Evolutionary conservation across 345 rosid species (phyloP).

Genomic region (Euphorbia peplus): DNA sequence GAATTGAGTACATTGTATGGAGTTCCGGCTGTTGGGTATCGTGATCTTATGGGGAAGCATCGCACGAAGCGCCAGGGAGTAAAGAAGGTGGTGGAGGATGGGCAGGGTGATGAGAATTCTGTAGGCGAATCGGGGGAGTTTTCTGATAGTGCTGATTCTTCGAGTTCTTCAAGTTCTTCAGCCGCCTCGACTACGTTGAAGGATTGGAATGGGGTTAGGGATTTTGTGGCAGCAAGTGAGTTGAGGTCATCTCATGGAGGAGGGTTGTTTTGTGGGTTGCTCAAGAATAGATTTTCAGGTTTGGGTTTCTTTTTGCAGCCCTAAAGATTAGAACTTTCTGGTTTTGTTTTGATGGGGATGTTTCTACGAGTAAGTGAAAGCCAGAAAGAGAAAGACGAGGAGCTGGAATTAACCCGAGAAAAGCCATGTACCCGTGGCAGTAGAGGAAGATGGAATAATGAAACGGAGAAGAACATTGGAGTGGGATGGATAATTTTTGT

Average conservation of each 20-base stretch:
- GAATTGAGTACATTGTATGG: conserved; percentile 38
- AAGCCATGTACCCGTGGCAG: not conserved
- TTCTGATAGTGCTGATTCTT: conserved; percentile 60
- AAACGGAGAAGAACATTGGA: too few species aligned
- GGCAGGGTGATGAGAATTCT: conserved; percentile 24
- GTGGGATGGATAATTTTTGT: not conserved
- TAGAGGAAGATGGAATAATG: too few species aligned
- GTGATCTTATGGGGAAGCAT: conserved; percentile 39
- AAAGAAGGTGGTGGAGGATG: conserved; percentile 24
- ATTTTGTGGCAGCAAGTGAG: conserved; percentile 48
- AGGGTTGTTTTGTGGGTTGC: conserved; percentile 55
- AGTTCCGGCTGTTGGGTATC: conserved; percentile 44
- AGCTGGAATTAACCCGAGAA: not conserved
- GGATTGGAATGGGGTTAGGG: conserved; percentile 54
- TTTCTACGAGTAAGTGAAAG: too few species aligned
- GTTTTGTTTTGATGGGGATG: not conserved
- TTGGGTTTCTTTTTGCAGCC: not conserved
- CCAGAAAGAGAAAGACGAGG: not conserved
- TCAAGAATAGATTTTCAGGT: conserved; percentile 13
- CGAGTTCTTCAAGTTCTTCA: conserved; percentile 68
- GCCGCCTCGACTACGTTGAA: conserved; percentile 53
- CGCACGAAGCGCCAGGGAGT: conserved; percentile 1
- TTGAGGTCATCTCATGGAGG: conserved; percentile 50
- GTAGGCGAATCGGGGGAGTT: conserved; percentile 36
- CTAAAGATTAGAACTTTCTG: not conserved